These are phyloP conservation scores for Sanghuangporus sanghuang DNA, from an alignment of 1,284 basidiomycete genomes.

Conservation along the genomic window DNA sequence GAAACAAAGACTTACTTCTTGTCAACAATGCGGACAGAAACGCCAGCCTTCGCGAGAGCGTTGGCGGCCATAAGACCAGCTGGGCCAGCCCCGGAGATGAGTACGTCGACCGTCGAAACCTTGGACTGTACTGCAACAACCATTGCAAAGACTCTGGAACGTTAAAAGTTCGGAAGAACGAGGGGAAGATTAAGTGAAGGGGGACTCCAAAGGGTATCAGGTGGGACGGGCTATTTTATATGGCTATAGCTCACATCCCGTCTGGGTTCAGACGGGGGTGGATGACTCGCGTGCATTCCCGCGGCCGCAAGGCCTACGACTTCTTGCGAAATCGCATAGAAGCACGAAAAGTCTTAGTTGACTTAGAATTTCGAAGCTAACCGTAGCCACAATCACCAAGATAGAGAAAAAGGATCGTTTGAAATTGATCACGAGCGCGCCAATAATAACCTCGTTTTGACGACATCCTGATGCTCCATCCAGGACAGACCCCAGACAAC, in stretches of 20 bases:
- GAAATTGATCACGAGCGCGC: too few species aligned
- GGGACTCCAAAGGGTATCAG: neutral
- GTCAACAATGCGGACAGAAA: slow-evolving; percentile 65
- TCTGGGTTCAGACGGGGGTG: neutral
- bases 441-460: too few species aligned
- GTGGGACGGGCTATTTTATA: neutral
- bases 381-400: too few species aligned
- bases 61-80: slow-evolving; percentile 61
- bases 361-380: too few species aligned
- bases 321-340: neutral
- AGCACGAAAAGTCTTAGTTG: too few species aligned
- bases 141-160: neutral
- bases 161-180: neutral
- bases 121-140: slow-evolving; percentile 4
- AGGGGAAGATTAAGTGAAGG: neutral
- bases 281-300: neutral
- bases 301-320: neutral
- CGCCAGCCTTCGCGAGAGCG: slow-evolving; percentile 53
- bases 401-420: too few species aligned
- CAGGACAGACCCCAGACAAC: too few species aligned
- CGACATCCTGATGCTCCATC: too few species aligned
- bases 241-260: neutral
- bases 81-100: slow-evolving; percentile 53
- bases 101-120: slow-evolving; percentile 45
- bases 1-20: slow-evolving; percentile 40